Conservation (phyloP, 2,329 filamentous ascomycete genomes). For the Cladophialophora carrionii region DNA sequence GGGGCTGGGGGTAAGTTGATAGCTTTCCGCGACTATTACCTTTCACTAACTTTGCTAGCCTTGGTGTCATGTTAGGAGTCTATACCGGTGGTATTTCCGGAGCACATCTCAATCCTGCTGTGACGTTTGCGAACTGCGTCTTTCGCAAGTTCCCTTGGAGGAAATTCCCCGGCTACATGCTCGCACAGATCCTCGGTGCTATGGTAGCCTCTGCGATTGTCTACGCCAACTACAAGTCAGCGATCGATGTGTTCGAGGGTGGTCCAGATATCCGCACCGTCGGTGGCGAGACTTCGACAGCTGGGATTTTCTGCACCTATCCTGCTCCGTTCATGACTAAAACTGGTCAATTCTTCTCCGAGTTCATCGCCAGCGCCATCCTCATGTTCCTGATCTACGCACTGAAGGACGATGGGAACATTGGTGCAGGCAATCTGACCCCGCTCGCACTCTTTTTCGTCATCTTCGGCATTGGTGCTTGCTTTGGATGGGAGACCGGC, state of each 20-base stretch:
- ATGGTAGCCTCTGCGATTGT: conserved; percentile 65
- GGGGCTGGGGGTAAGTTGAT: conserved; percentile 53
- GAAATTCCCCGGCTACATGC: conserved; percentile 68
- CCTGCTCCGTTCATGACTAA: conserved; percentile 64
- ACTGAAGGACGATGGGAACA: conserved; percentile 55
- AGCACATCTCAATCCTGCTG: conserved; percentile 70
- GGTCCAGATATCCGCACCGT: conserved; percentile 63
- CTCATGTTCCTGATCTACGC: conserved; percentile 74
- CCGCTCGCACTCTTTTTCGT: conserved; percentile 70
- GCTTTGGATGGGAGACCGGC: conserved; percentile 76
- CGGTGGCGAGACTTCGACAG: conserved; percentile 61
- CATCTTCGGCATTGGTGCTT: conserved; percentile 72
- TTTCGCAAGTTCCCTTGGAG: conserved; percentile 70
- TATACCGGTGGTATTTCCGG: conserved; percentile 64
- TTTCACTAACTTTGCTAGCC: conserved; percentile 51
- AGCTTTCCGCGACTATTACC: background rate
- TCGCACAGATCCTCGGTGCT: conserved; percentile 69
- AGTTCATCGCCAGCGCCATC: conserved; percentile 69
- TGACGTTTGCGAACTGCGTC: conserved; percentile 71
- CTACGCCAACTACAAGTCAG: conserved; percentile 66
- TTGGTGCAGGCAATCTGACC: conserved; percentile 60
- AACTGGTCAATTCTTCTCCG: conserved; percentile 70
- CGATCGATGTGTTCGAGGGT: conserved; percentile 68
- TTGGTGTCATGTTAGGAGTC: conserved; percentile 70
- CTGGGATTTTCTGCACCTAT: conserved; percentile 74